Evolutionary conservation across 352 stramenopile species (phyloP).

Genomic region (Phytopythium ostracodes): DNA sequence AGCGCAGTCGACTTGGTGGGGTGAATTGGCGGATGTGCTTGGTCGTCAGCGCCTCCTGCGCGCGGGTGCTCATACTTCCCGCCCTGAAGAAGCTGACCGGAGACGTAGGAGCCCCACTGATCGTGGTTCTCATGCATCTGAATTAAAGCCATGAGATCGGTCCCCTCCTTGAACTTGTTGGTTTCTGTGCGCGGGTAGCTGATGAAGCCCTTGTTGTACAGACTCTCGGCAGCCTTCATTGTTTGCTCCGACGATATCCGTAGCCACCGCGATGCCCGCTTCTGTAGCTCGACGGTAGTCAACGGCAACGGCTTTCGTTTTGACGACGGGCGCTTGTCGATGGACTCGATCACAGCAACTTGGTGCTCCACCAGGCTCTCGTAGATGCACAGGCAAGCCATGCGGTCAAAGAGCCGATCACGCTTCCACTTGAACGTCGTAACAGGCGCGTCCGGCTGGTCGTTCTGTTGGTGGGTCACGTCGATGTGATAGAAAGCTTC

Average conservation of each 20-base stretch:
- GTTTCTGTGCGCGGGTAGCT: slow-evolving; percentile 99
- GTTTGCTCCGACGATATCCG: slow-evolving; percentile 94
- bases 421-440: slow-evolving; percentile 96
- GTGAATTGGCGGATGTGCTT: slow-evolving; percentile 98
- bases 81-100: slow-evolving; percentile 41
- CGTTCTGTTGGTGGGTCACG: slow-evolving; percentile 67
- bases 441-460: slow-evolving; percentile 43
- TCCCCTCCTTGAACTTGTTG: slow-evolving; percentile 95
- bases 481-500: slow-evolving; percentile 97
- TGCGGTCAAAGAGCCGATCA: slow-evolving; percentile 93
- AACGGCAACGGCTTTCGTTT: slow-evolving; percentile 97
- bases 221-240: slow-evolving; percentile 94
- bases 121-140: slow-evolving; percentile 63
- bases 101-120: slow-evolving; percentile 81
- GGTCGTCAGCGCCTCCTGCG: slow-evolving; percentile 92
- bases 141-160: slow-evolving; percentile 85
- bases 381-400: slow-evolving; percentile 92
- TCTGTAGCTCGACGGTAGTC: slow-evolving; percentile 99
- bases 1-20: slow-evolving; percentile 93
- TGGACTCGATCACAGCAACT: slow-evolving; percentile 53
- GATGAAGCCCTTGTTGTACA: slow-evolving; percentile 98
- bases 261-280: slow-evolving; percentile 93
- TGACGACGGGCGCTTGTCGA: slow-evolving; percentile 80
- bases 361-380: slow-evolving; percentile 66
- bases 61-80: slow-evolving; percentile 84